Percentiles rank a stretch among this genome's conserved stretches.
These are phyloP conservation scores for Ceratocystis diversiconidia DNA, from an alignment of 2,329 filamentous ascomycete species.

Conservation along the genomic window DNA sequence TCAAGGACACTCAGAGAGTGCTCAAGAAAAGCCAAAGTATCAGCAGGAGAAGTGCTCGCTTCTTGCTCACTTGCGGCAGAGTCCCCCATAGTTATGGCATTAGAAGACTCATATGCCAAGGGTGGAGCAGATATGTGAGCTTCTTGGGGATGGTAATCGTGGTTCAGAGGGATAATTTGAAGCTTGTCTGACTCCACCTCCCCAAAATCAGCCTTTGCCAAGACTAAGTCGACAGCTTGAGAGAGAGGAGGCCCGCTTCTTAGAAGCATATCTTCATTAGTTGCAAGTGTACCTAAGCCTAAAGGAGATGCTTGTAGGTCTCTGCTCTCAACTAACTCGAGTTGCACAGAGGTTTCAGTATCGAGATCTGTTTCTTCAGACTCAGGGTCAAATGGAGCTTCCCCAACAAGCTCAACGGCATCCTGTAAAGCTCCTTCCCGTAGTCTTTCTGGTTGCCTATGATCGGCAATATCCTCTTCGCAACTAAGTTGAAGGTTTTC, in stretches of 20 bases:
- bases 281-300: neutral
- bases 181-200: neutral
- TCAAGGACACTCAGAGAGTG: neutral
- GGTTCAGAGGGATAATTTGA: neutral
- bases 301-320: neutral
- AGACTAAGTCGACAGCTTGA: neutral
- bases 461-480: neutral
- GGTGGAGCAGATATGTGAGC: neutral
- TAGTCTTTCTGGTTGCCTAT: neutral
- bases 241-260: no score
- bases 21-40: conserved; percentile 4
- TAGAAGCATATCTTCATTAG: neutral
- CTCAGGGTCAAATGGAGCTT: neutral
- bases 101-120: neutral
- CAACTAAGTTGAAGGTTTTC: neutral
- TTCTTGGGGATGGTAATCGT: neutral
- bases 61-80: neutral
- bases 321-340: neutral
- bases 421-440: neutral
- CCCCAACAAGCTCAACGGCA: neutral
- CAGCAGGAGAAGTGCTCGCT: neutral
- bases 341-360: neutral
- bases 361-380: neutral
- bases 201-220: neutral
- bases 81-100: neutral